phyloP scores from a whole-genome alignment of 139 green algal species.

The Closterium sp. region DNA sequence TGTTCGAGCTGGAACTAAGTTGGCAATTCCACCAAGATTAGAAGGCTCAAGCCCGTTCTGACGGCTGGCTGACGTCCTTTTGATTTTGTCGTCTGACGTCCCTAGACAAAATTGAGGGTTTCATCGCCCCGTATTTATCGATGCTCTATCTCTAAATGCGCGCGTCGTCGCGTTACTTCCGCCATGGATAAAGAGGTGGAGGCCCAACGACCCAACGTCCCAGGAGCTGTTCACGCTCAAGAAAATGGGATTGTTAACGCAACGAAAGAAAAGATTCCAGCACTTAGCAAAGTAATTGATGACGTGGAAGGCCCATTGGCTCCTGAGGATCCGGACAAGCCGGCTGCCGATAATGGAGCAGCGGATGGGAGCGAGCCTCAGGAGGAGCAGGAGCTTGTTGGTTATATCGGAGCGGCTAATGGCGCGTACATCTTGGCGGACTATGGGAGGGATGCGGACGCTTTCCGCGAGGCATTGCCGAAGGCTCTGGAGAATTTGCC shows the following conservation, averaged over 20 bases:
- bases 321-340: neutral
- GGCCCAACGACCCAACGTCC: neutral
- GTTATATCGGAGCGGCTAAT: neutral
- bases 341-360: neutral
- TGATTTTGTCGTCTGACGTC: neutral
- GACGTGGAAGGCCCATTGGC: neutral
- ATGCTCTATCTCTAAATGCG: neutral
- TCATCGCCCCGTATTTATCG: neutral
- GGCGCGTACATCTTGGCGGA: neutral
- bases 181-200: neutral
- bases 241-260: neutral
- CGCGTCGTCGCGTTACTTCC: neutral
- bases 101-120: neutral
- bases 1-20: too few species aligned
- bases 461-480: neutral
- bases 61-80: neutral
- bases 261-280: neutral
- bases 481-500: neutral
- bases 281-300: neutral
- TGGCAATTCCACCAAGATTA: neutral
- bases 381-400: neutral
- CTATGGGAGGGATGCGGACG: neutral
- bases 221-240: neutral
- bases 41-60: neutral
- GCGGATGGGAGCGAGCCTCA: neutral